Base-by-base conservation (phyloP, 2,329 filamentous ascomycete species). In the Phoma sp. region DNA sequence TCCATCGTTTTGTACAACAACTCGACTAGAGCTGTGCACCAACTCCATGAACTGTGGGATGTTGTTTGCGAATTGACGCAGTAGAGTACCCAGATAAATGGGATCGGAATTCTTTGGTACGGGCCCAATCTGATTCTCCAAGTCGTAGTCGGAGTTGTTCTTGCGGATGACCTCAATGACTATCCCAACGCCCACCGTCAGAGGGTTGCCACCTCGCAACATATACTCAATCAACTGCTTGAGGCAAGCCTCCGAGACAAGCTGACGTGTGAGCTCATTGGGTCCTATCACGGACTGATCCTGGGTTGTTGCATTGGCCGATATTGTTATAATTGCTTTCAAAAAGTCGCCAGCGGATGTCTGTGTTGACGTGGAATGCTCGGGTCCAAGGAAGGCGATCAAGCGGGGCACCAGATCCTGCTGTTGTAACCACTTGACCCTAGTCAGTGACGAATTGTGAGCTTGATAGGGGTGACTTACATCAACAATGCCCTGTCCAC, bases 251-350 rank as follows among this genome's bases (percentile, higher is more conserved):
- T 89, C 86, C 0, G 95, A 98, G 1, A 99, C 95, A 4, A 99
- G 83, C 76, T 99, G 92, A 36, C 95, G 88, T 4, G 95, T 99
- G 44, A 99, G 84, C 71, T 96, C 95, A 73, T 99, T 99, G 4
- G 95, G 95, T 3, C 95, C 95, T 71, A 99, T 98, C 68, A 96
- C 97, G n/a, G 93, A 95, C 72, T 97, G 93, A 69, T 99, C 95
- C 69, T 97, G 96, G 66, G 96, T 95, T 1, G 93, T 97, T 3
- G 95, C 95, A 70, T 99, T 99, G 57, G 95, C 95, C 1, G 95
- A 98, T 54, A 99, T 97, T 24, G 95, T 99, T 63, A 99, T 98
- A 71, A 99, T 97, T 37, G 95, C 95, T 75, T 99, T 99, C 67
- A 99, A 84, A 65, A 99, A 99, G 72, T 99, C 95, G 38, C 95